Evolutionary conservation across 805 yeast genomes (phyloP), one percentile per base, ranked within the genome.

Genomic region (Hemisphaericaspora nanyangensis): DNA sequence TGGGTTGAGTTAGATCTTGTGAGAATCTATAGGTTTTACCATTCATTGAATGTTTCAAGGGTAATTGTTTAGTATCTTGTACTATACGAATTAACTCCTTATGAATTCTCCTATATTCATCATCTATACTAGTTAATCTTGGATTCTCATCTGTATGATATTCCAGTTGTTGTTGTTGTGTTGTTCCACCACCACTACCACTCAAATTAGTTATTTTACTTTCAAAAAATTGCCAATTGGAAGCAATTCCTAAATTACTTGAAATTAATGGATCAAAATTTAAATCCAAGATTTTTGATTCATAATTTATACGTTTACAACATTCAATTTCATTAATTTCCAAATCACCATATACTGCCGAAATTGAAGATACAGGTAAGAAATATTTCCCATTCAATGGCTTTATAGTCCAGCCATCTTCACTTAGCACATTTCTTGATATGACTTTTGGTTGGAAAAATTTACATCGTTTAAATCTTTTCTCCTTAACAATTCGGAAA

Each of bases 361-460:
- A 51, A 2, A 79, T 43, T 5, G 75, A 65, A 27, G 59, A 53
- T 5, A 80, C 86, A n/a, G 60, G 58, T 40, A 68, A 64, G 59
- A 82, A 80, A 39, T 54, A 64, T 4, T 46, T 46, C 1, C 62
- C 53, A 16, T 58, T 55, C 1, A 80, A 52, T 8, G 63, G 64
- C 34, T 60, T 63, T 6, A 70, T 57, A 0, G 82, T 70, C 86
- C 87, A 81, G 22, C 71, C 77, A 40, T 69, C 73, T 33, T 74
- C 80, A 7, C 59, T 59, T 18, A 77, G 38, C 8, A 65, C 39
- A 2, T 60, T 51, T 18, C 80, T 45, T 31, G 58, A 53, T 0
- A 46, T 39, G 1, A 68, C 65, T 5, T 17, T 30, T 4, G 70
- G 66, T 2, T 40, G 18, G 3, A 38, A 38, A 35, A 61, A 65